Percentiles rank a stretch among this genome's conserved stretches.
Conservation (phyloP, 129 eudicot genomes). For the sunflower (Helianthus annuus) region HanXRQr2.0-SUNRISE NC_035440.2:66982207-66982706, state of each 20-base stretch:
- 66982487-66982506: conserved; percentile 23
- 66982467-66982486: conserved; percentile 18
- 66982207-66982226: conserved; percentile 20
- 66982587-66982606: conserved; percentile 54
- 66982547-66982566: conserved; percentile 61
- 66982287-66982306: not conserved
- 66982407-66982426: conserved; percentile 51
- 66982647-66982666: conserved; percentile 32
- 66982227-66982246: conserved; percentile 8
- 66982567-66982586: conserved; percentile 40
- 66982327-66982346: conserved; percentile 41
- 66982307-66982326: conserved; percentile 32
- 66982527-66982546: conserved; percentile 54
- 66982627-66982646: conserved; percentile 67
- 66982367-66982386: conserved; percentile 66
- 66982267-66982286: conserved; percentile 5
- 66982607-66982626: conserved; percentile 71
- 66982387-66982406: conserved; percentile 56
- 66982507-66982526: conserved; percentile 26
- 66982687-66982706: conserved; percentile 70
- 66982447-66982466: conserved; percentile 71
- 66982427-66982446: conserved; percentile 47
- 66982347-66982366: conserved; percentile 89
- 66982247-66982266: not conserved
- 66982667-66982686: conserved; percentile 56